Evolutionary conservation across 192 early-diverging fungal genomes (phyloP).

Genomic region (Backusella sp.): DNA sequence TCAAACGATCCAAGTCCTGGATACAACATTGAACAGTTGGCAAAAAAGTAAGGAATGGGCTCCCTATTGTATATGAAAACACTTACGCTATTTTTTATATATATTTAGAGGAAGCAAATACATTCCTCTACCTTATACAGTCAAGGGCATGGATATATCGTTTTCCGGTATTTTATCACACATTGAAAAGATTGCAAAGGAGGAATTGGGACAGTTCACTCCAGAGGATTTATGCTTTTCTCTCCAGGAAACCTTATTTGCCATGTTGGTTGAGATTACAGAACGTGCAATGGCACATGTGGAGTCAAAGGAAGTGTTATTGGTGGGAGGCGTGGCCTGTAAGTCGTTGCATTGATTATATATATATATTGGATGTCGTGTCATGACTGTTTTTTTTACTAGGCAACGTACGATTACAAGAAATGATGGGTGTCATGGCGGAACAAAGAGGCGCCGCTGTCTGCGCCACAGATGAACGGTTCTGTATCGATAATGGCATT

Average conservation of each 20-base stretch:
- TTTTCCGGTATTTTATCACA: slow-evolving; percentile 94
- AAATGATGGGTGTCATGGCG: slow-evolving; percentile 98
- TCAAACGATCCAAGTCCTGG: slow-evolving; percentile 97
- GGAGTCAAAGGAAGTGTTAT: slow-evolving; percentile 83
- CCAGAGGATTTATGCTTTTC: slow-evolving; percentile 96
- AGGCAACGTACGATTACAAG: slow-evolving; percentile 89
- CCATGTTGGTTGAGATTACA: slow-evolving; percentile 99
- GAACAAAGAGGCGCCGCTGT: slow-evolving; percentile 80
- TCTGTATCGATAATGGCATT: slow-evolving; percentile 98
- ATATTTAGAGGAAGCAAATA: slow-evolving; percentile 71
- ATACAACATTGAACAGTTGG: slow-evolving; percentile 96
- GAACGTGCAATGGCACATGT: slow-evolving; percentile 99
- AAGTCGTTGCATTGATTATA: slow-evolving; percentile 19
- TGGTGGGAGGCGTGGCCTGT: slow-evolving; percentile 98
- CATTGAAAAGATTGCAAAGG: slow-evolving; percentile 76
- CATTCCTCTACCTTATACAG: slow-evolving; percentile 91
- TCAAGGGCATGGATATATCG: slow-evolving; percentile 99
- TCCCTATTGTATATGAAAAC: not conserved
- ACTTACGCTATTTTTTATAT: not conserved
- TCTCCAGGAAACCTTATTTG: slow-evolving; percentile 96
- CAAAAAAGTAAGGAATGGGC: slow-evolving; percentile 68
- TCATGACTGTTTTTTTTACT: not conserved
- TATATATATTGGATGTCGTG: too few species aligned
- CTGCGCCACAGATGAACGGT: slow-evolving; percentile 96
- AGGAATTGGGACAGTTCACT: slow-evolving; percentile 55